phyloP scores from a whole-genome alignment of 2,329 filamentous ascomycete species.

The Emericellopsis atlantica region DNA sequence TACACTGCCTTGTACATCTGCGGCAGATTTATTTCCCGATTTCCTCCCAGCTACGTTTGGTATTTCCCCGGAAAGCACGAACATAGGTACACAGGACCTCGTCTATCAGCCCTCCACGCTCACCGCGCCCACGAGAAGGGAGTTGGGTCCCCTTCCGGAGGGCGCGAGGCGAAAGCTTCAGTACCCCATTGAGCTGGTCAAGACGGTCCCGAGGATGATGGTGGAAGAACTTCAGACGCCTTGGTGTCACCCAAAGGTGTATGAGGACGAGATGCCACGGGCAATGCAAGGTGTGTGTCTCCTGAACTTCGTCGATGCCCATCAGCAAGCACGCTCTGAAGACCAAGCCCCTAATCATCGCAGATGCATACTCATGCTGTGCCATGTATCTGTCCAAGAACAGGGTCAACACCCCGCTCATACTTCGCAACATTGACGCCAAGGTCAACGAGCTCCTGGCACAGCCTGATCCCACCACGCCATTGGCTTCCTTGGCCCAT shows the following conservation, averaged over 20 bases:
- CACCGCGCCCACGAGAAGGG: conserved; percentile 9
- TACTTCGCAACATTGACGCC: conserved; percentile 33
- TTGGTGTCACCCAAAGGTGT: conserved; percentile 40
- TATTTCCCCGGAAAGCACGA: no score
- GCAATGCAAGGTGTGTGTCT: conserved; percentile 29
- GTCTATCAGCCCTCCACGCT: conserved; percentile 9
- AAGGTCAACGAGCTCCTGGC: conserved; percentile 28
- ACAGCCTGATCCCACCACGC: conserved; percentile 14
- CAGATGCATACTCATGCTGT: conserved; percentile 39
- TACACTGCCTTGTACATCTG: no score
- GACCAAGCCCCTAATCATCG: not conserved
- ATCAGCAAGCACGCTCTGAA: no score
- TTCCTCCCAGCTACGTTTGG: no score
- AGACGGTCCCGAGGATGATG: conserved; percentile 33
- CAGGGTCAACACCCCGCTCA: conserved; percentile 28
- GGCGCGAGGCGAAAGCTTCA: conserved; percentile 18
- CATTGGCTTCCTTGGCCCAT: conserved; percentile 21
- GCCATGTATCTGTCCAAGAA: conserved; percentile 39
- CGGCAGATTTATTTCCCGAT: no score
- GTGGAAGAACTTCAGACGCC: conserved; percentile 34
- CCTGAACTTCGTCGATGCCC: no score
- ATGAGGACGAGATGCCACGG: conserved; percentile 35
- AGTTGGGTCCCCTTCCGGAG: conserved; percentile 10
- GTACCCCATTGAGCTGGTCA: conserved; percentile 37
- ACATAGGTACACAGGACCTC: conserved; percentile 5